phyloP scores from a whole-genome alignment of 2,329 filamentous ascomycete species.

The Aspergillus tubingensis region DNA sequence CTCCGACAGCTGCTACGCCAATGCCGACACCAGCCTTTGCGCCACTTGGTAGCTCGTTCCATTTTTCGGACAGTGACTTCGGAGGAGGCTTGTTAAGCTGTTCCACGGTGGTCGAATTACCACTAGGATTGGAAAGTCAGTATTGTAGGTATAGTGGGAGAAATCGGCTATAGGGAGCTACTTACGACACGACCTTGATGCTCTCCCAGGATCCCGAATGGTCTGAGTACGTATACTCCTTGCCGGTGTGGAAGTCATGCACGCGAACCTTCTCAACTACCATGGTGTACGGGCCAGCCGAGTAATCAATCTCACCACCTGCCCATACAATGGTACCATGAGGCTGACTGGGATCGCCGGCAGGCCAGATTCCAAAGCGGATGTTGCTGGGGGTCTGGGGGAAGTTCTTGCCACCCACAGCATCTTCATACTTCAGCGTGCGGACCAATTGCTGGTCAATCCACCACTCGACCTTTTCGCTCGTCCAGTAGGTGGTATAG shows the following conservation, averaged over 20 bases:
- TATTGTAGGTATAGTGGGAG: neutral
- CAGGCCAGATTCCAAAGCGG: slow-evolving; percentile 70
- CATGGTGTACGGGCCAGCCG: slow-evolving; percentile 70
- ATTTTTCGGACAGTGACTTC: slow-evolving; percentile 43
- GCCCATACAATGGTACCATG: slow-evolving; percentile 65
- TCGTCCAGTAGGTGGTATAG: slow-evolving; percentile 66
- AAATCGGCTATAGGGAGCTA: neutral
- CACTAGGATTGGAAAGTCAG: slow-evolving; percentile 51
- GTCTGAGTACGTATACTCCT: slow-evolving; percentile 68
- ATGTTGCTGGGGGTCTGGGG: slow-evolving; percentile 74
- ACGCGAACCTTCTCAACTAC: slow-evolving; percentile 64
- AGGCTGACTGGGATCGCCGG: slow-evolving; percentile 50
- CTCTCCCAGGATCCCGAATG: slow-evolving; percentile 63
- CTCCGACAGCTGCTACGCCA: slow-evolving; percentile 39
- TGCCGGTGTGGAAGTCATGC: slow-evolving; percentile 60
- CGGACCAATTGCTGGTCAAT: slow-evolving; percentile 65
- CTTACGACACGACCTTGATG: slow-evolving; percentile 57
- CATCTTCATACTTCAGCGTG: slow-evolving; percentile 60
- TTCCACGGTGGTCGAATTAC: slow-evolving; percentile 58
- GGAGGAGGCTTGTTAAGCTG: slow-evolving; percentile 38
- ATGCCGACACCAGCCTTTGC: slow-evolving; percentile 53
- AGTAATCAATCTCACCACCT: slow-evolving; percentile 68
- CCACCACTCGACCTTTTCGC: slow-evolving; percentile 65
- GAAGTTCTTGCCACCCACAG: slow-evolving; percentile 59
- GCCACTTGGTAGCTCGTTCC: slow-evolving; percentile 46